A percentile compares a stretch with the other conserved stretches of the same genome.
phyloP scores from a whole-genome alignment of 2,329 filamentous ascomycete species.

The Tolypocladium nubicola region DNA sequence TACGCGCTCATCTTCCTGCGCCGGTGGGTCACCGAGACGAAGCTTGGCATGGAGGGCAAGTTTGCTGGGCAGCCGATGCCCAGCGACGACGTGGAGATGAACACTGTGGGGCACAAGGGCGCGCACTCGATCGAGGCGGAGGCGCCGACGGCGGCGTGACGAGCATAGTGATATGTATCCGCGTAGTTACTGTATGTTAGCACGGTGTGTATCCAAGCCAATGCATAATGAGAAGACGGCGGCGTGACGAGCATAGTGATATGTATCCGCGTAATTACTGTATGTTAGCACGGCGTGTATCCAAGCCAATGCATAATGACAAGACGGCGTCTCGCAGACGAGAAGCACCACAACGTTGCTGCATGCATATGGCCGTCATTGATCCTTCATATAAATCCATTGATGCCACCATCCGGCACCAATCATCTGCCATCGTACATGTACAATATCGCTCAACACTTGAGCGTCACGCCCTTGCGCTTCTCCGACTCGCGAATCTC shows the following conservation, averaged over 20 bases:
- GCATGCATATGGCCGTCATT: no score
- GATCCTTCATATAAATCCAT: background rate
- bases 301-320: no score
- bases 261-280: background rate
- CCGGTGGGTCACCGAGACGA: conserved; percentile 36
- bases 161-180: background rate
- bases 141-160: conserved; percentile 2
- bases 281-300: background rate
- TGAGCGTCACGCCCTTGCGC: conserved; percentile 70
- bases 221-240: background rate
- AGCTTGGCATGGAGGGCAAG: conserved; percentile 31
- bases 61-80: conserved; percentile 17
- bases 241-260: background rate
- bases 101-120: conserved; percentile 4
- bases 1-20: conserved; percentile 41
- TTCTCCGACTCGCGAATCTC: conserved; percentile 81
- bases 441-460: conserved; percentile 46
- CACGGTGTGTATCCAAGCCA: no score
- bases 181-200: background rate
- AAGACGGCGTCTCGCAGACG: background rate
- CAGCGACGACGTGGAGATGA: conserved; percentile 17
- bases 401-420: background rate
- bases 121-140: conserved; percentile 7
- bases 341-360: background rate
- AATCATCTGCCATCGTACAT: background rate